Conservation (phyloP, 192 early-diverging fungal species). For the Phycomyces nitens region DNA sequence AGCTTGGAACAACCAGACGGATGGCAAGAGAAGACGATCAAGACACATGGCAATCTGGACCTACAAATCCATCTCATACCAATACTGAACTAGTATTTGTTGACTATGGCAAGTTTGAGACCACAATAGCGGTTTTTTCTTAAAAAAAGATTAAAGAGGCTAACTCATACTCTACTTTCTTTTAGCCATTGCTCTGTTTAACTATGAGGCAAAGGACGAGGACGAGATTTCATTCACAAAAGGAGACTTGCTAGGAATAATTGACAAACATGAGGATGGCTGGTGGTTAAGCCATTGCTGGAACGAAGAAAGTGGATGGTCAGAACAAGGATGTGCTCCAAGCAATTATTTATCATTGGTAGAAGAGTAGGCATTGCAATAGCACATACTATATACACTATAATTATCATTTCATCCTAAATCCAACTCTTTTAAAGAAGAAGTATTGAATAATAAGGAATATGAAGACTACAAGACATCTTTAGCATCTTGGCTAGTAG, state of each 20-base stretch:
- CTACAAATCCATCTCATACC: background rate
- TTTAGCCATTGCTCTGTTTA: conserved; percentile 19
- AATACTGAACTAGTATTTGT: background rate
- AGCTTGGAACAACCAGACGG: background rate
- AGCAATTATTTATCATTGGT: background rate
- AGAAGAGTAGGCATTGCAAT: background rate
- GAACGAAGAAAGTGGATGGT: background rate
- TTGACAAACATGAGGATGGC: conserved; percentile 19
- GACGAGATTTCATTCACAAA: conserved; percentile 27
- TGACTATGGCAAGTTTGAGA: conserved; percentile 8
- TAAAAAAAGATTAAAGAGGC: background rate
- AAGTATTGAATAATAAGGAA: too few relatives aligned
- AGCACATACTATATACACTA: too few relatives aligned
- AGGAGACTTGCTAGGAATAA: conserved; percentile 29
- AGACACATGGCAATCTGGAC: background rate
- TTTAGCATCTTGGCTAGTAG: too few relatives aligned
- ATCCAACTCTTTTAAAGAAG: too few relatives aligned
- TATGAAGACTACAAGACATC: too few relatives aligned
- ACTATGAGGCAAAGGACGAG: conserved; percentile 26
- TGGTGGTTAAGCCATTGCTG: background rate
- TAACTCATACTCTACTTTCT: too few relatives aligned
- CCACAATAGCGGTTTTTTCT: too few relatives aligned
- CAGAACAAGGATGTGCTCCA: background rate
- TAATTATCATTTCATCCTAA: too few relatives aligned
- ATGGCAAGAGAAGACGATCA: too few relatives aligned